phyloP scores from a whole-genome alignment of 257 asterid genomes.

The Fraxinus cuspidata region DNA sequence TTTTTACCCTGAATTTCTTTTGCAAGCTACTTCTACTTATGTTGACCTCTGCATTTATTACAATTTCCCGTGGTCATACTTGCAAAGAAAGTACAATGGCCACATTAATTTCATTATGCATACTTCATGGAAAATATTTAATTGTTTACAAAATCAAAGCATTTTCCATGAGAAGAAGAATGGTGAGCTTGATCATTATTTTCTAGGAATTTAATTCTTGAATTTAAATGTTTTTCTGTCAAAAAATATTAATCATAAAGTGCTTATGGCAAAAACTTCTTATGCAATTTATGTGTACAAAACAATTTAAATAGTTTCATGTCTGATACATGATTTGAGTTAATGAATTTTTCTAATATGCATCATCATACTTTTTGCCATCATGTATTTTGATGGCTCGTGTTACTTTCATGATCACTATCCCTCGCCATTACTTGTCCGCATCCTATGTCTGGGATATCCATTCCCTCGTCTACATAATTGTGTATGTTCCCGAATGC shows the following conservation, averaged over 20 bases:
- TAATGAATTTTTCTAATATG: not conserved
- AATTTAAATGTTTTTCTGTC: not conserved
- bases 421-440: too few species aligned
- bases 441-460: too few species aligned
- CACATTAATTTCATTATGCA: conserved; percentile 1
- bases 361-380: too few species aligned
- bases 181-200: not conserved
- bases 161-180: not conserved
- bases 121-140: not conserved
- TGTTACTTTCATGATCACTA: not conserved
- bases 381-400: not conserved
- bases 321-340: not conserved
- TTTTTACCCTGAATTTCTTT: not conserved
- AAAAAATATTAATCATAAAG: not conserved
- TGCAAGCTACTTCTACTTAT: not conserved
- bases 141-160: not conserved
- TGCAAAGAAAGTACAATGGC: not conserved
- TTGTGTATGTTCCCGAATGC: too few species aligned
- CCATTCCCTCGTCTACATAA: too few species aligned
- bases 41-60: not conserved
- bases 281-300: not conserved
- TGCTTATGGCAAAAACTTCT: not conserved
- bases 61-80: not conserved
- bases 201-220: not conserved
- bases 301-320: not conserved